Evolutionary conservation across 129 eudicot species (phyloP).

Genomic region (Gnaphalium uliginosum): DNA sequence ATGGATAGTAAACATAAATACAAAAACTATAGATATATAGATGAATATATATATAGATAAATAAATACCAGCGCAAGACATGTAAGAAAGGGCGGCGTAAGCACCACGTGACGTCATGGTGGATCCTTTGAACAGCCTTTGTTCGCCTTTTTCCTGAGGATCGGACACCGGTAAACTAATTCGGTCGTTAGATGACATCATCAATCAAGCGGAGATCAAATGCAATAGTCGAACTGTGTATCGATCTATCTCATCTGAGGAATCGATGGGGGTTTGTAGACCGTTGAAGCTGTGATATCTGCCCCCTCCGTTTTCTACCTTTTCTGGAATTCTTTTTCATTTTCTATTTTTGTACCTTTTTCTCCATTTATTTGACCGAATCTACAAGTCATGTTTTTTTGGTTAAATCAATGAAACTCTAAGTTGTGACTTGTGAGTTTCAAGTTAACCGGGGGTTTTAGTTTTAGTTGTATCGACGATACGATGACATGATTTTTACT

Average conservation of each 20-base stretch:
- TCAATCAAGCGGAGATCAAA: neutral
- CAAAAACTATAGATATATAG: neutral
- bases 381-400: neutral
- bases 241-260: slow-evolving; percentile 1
- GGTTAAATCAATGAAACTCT: neutral
- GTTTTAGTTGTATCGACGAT: too few species aligned
- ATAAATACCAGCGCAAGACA: slow-evolving; percentile 84
- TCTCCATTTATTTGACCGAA: neutral
- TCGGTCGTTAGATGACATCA: slow-evolving; percentile 33
- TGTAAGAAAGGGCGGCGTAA: slow-evolving; percentile 89
- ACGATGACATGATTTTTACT: too few species aligned
- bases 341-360: neutral
- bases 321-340: neutral
- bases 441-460: too few species aligned
- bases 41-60: neutral
- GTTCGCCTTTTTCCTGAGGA: slow-evolving; percentile 43
- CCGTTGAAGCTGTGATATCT: slow-evolving; percentile 10
- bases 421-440: too few species aligned
- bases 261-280: neutral
- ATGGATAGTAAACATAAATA: neutral
- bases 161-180: slow-evolving; percentile 55
- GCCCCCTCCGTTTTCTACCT: slow-evolving; percentile 1
- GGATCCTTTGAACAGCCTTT: slow-evolving; percentile 65
- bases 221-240: neutral
- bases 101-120: slow-evolving; percentile 85